Evolutionary conservation across 768 basidiomycete genomes (phyloP), one percentile per base, ranked within the genome.

Genomic region (Pleurotus citrinopileatus): DNA sequence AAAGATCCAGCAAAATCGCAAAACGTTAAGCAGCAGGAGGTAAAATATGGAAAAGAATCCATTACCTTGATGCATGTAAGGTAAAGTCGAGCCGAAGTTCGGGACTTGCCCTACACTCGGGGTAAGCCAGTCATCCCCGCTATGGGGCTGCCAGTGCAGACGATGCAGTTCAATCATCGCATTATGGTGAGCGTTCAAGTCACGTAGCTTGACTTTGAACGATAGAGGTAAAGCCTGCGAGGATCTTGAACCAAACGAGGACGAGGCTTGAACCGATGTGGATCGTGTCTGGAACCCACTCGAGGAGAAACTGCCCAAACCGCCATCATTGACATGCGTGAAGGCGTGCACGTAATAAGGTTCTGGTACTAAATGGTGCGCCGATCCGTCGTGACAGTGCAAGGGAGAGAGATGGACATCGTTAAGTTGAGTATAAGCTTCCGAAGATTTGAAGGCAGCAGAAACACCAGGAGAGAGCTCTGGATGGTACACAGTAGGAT

Each of bases 121-220:
- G 38, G 19, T 19, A 9, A 40, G 19, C 38, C 17, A 15, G 7
- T 12, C 38, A n/a, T 12, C 9, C n/a, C 32, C 38, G 12, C 38
- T 19, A n/a, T 7, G 17, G 15, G 12, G 12, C 13, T 19, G 38
- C 15, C 19, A 13, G 19, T 40, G 19, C 38, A 51, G 48, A 20
- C n/a, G 48, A 37, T 51, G n/a, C 34, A 51, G n/a, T 10, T 17
- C 48, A 51, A 36, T 17, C 28, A 51, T 34, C 10, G 29, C 34
- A 19, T 37, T 34, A 25, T 51, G 48, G 23, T 51, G 34, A 17
- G 48, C 48, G n/a, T 51, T 51, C 48, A 51, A 23, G 23, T 51
- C 48, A 4, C 48, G 29, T 5, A 51, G 48, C 27, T 23, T 34
- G 1, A 51, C 22, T 37, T 37, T 51, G 29, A 51, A 51, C 9